A percentile compares a stretch with the other conserved stretches of the same genome.
Conservation (phyloP, 2,329 filamentous ascomycete genomes). For the Cadophora malorum region DNA sequence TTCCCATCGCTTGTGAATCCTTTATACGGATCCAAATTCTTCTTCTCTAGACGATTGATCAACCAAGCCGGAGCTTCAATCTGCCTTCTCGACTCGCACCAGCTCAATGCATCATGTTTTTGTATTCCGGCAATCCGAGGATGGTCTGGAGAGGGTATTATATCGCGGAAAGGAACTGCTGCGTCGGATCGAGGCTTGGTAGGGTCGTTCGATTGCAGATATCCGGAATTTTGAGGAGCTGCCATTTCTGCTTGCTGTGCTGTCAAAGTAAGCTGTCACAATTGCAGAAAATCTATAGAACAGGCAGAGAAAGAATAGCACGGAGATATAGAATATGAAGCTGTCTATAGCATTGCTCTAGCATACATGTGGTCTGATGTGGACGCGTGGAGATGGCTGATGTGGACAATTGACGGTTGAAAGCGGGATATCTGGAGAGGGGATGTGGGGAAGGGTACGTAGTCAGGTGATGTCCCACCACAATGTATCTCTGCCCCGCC, state of each 20-base stretch:
- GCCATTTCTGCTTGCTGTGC: conserved; percentile 35
- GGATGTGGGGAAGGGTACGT: conserved; percentile 24
- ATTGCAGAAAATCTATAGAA: not conserved
- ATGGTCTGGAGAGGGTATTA: conserved; percentile 37
- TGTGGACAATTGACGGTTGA: conserved; percentile 25
- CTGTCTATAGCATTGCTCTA: conserved; percentile 27
- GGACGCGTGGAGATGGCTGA: conserved; percentile 25
- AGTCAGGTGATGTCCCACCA: conserved; percentile 21
- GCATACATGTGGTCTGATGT: conserved; percentile 27
- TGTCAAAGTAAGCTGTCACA: conserved; percentile 21
- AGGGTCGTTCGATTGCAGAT: conserved; percentile 39
- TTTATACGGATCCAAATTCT: conserved; percentile 43
- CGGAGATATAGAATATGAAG: conserved; percentile 7
- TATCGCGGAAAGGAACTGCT: conserved; percentile 41
- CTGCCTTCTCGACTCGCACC: conserved; percentile 42
- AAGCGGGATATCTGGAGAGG: conserved; percentile 23
- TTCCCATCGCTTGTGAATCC: conserved; percentile 43
- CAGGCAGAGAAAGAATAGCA: not conserved
- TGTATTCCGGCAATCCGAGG: conserved; percentile 41
- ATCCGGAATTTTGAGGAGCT: conserved; percentile 39
- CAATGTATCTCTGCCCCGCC: conserved; percentile 9
- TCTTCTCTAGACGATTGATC: conserved; percentile 42
- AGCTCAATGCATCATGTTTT: conserved; percentile 39
- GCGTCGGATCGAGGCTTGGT: conserved; percentile 41
- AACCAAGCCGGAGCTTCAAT: conserved; percentile 44